Percentiles rank a stretch among this genome's conserved stretches.
phyloP scores from a whole-genome alignment of 2,329 filamentous ascomycete species.

The Colletotrichum liaoningense region DNA sequence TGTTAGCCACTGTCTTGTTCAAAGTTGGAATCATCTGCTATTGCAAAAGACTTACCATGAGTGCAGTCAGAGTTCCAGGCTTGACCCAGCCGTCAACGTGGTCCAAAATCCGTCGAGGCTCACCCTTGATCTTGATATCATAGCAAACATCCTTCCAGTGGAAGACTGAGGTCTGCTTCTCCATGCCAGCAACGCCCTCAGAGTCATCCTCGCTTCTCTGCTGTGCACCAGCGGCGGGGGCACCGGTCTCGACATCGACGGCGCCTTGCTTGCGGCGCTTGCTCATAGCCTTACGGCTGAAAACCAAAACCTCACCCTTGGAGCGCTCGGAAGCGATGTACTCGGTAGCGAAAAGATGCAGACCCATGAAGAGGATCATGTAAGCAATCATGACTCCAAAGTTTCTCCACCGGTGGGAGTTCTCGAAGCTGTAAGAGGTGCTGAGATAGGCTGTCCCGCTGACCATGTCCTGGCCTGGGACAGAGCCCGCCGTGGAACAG shows the following conservation, averaged over 20 bases:
- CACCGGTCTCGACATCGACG: neutral
- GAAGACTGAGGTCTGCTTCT: conserved; percentile 70
- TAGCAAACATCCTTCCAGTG: conserved; percentile 77
- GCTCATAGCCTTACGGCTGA: conserved; percentile 56
- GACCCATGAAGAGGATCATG: conserved; percentile 57
- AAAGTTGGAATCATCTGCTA: too few relatives aligned
- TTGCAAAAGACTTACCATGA: conserved; percentile 64
- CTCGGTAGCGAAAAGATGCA: conserved; percentile 63
- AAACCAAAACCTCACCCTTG: conserved; percentile 71
- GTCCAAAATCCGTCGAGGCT: conserved; percentile 71
- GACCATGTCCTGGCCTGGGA: conserved; percentile 56
- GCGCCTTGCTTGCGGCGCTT: conserved; percentile 64
- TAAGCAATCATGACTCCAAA: conserved; percentile 65
- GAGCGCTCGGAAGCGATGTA: conserved; percentile 59
- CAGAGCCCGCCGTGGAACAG: conserved; percentile 61
- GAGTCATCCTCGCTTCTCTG: conserved; percentile 52
- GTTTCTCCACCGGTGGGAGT: conserved; percentile 66
- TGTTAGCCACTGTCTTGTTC: neutral
- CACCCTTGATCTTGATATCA: conserved; percentile 74
- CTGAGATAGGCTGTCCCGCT: conserved; percentile 60
- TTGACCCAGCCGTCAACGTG: conserved; percentile 79
- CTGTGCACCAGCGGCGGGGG: neutral
- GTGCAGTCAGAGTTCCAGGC: conserved; percentile 73
- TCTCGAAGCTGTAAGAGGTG: conserved; percentile 58
- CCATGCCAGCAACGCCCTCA: conserved; percentile 34